phyloP scores from a whole-genome alignment of 495 filamentous ascomycete species.

The Ramalina peruviana region DNA sequence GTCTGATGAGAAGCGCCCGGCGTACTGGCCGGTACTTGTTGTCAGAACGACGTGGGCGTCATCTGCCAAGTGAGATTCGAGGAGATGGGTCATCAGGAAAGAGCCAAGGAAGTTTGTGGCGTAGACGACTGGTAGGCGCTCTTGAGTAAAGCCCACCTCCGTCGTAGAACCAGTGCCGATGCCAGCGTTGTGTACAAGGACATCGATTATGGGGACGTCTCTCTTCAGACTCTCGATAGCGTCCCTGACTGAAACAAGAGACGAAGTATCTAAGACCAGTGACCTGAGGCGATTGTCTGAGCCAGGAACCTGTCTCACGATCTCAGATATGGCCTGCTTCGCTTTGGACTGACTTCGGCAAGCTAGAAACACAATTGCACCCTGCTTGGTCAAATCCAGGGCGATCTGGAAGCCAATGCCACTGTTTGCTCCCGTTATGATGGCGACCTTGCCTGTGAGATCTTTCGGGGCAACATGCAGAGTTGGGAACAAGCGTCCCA shows the following conservation, averaged over 20 bases:
- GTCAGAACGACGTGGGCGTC: conserved; percentile 2
- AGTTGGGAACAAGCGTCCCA: background rate
- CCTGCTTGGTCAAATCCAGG: conserved; percentile 9
- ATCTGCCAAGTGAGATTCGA: background rate
- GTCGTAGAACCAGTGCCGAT: background rate
- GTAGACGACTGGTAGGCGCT: conserved; percentile 2
- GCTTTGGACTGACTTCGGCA: conserved; percentile 12
- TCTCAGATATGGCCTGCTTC: background rate
- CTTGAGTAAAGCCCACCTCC: background rate
- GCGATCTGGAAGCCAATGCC: conserved; percentile 16
- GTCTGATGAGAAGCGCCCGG: background rate
- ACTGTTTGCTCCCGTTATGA: conserved; percentile 16
- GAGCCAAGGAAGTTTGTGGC: conserved; percentile 6
- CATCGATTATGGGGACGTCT: background rate
- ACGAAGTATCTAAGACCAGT: background rate
- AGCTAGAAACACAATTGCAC: conserved; percentile 14
- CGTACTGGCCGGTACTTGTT: background rate
- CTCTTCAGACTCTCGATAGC: background rate
- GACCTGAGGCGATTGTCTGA: background rate
- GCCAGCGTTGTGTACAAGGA: conserved; percentile 7
- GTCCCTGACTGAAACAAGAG: background rate
- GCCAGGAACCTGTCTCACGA: background rate
- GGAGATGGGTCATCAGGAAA: conserved; percentile 3
- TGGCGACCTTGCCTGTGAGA: conserved; percentile 13
- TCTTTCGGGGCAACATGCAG: conserved; percentile 2